phyloP scores from a whole-genome alignment of 2,329 filamentous ascomycete species.

The Aspergillus unguis region DNA sequence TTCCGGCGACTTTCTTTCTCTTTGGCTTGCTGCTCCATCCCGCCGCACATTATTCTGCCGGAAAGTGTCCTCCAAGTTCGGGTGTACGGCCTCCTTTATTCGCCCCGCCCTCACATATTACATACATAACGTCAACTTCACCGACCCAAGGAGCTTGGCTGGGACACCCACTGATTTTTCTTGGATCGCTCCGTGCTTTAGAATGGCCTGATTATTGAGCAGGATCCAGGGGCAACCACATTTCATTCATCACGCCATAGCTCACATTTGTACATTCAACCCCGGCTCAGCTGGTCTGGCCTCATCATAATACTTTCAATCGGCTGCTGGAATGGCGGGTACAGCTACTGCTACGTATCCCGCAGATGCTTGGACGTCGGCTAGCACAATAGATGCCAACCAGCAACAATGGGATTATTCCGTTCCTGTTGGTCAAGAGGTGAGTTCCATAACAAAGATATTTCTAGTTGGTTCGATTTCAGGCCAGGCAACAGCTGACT shows the following conservation, averaged over 20 bases:
- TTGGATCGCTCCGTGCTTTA: constrained; percentile 17
- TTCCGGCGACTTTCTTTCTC: constrained; percentile 23
- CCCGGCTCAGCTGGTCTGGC: constrained; percentile 36
- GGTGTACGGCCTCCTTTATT: constrained; percentile 8
- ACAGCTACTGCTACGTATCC: constrained; percentile 39
- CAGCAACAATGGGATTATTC: constrained; percentile 38
- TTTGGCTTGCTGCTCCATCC: constrained; percentile 18
- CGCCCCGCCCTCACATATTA: constrained; percentile 12
- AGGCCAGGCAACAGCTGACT: constrained; percentile 3
- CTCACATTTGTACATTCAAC: constrained; percentile 8
- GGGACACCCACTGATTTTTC: constrained; percentile 10
- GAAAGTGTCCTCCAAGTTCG: constrained; percentile 4
- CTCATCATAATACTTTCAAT: constrained; percentile 12
- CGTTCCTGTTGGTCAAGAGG: constrained; percentile 35
- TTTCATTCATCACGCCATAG: constrained; percentile 12
- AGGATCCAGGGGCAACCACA: constrained; percentile 14
- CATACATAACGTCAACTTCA: constrained; percentile 8
- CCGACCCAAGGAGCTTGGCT: constrained; percentile 6
- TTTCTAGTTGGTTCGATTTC: not conserved
- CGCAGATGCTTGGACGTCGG: constrained; percentile 38
- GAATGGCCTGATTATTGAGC: constrained; percentile 30
- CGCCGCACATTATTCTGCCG: constrained; percentile 4
- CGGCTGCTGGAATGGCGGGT: constrained; percentile 38
- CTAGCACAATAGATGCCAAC: constrained; percentile 31
- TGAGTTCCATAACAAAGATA: constrained; percentile 21